Percentiles rank a stretch among this genome's conserved stretches.
phyloP scores from a whole-genome alignment of 768 basidiomycete species.

The Hortiboletus campestris region DNA sequence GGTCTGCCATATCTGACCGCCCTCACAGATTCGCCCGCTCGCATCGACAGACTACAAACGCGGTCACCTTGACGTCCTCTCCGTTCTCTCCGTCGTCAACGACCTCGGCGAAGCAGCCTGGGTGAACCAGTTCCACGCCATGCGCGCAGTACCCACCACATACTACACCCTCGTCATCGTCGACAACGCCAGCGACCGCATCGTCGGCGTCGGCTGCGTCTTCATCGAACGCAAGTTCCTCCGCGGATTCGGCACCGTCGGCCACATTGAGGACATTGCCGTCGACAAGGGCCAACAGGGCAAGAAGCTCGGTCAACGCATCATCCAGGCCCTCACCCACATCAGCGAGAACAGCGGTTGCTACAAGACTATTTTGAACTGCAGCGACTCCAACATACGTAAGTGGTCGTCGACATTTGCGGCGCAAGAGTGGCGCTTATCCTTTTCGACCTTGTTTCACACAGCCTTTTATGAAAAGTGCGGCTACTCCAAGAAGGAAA shows the following conservation, averaged over 20 bases:
- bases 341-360: slow-evolving; percentile 79
- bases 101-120: slow-evolving; percentile 69
- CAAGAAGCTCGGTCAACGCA: slow-evolving; percentile 81
- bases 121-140: slow-evolving; percentile 61
- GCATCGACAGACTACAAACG: slow-evolving; percentile 79
- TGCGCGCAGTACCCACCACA: slow-evolving; percentile 54
- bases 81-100: slow-evolving; percentile 66
- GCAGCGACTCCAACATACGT: slow-evolving; percentile 90
- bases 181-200: slow-evolving; percentile 65
- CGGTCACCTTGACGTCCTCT: slow-evolving; percentile 80
- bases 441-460: neutral
- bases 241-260: slow-evolving; percentile 78
- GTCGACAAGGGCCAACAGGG: slow-evolving; percentile 88
- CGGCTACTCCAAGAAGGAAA: slow-evolving; percentile 87
- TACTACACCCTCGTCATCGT: slow-evolving; percentile 89
- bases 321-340: slow-evolving; percentile 82
- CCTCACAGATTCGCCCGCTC: slow-evolving; percentile 81
- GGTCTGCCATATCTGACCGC: neutral
- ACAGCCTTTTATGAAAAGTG: slow-evolving; percentile 97
- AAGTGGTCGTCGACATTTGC: slow-evolving; percentile 36
- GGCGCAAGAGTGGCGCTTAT: slow-evolving; percentile 8
- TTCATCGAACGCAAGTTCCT: slow-evolving; percentile 96
- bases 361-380: slow-evolving; percentile 99
- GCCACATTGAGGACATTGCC: slow-evolving; percentile 98
- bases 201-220: slow-evolving; percentile 81